Percentiles rank a stretch among this genome's conserved stretches.
These are phyloP conservation scores for Houttuynia cordata DNA, from an alignment of 164 flowering plant genomes.

Conservation along the genomic window DNA sequence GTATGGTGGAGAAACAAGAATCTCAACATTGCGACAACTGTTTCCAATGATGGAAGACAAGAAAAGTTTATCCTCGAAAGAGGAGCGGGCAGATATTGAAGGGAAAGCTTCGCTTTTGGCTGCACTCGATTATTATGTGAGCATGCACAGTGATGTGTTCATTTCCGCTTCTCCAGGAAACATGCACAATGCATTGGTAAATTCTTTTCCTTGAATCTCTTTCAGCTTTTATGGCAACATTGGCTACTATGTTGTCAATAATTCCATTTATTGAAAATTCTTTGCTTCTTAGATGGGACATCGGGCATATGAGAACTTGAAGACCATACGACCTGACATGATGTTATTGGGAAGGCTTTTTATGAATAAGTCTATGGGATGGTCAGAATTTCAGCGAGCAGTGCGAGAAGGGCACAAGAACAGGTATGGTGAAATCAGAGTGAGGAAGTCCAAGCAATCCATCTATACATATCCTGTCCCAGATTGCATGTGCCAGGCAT, in stretches of 20 bases:
- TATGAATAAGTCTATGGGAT: conserved; percentile 69
- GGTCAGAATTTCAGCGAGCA: conserved; percentile 68
- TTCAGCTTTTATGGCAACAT: not conserved
- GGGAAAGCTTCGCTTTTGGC: conserved; percentile 94
- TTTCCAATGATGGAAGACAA: conserved; percentile 94
- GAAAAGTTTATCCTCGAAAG: conserved; percentile 80
- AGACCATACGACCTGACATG: conserved; percentile 93
- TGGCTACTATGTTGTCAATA: not conserved
- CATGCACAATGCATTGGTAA: conserved; percentile 98
- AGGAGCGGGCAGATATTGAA: conserved; percentile 48
- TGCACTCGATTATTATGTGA: conserved; percentile 85
- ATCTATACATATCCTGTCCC: conserved; percentile 93
- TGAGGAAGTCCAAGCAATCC: conserved; percentile 63
- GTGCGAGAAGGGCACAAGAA: conserved; percentile 70
- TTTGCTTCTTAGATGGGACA: conserved; percentile 56
- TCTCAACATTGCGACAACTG: conserved; percentile 50
- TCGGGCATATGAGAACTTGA: conserved; percentile 65
- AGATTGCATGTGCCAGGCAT: conserved; percentile 79
- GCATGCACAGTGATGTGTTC: conserved; percentile 95
- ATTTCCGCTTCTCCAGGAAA: conserved; percentile 98
- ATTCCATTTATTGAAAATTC: not conserved
- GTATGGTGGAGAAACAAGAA: conserved; percentile 94
- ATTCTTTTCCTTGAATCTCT: not conserved
- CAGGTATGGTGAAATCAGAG: conserved; percentile 73
- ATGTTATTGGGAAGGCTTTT: conserved; percentile 76